Evolutionary conservation across 768 basidiomycete genomes (phyloP), one percentile per base, ranked within the genome.

Genomic region (Phaeotremella fagi): DNA sequence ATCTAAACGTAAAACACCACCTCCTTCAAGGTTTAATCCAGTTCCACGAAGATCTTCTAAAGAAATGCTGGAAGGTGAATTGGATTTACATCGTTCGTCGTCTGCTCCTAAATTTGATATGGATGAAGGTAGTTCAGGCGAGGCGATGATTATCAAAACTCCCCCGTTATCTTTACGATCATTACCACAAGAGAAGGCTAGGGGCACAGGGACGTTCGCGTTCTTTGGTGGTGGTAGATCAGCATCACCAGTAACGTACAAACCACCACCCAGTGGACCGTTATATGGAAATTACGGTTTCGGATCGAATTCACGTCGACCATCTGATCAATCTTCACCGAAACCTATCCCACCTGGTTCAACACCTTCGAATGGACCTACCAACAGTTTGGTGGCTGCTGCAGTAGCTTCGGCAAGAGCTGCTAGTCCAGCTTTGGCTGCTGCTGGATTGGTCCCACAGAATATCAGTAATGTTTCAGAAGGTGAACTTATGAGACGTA

Each of bases 321-420:
- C 38, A 6, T 41, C 38, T 7, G 9, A 12, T 6, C 12, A 41
- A 23, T n/a, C n/a, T n/a, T n/a, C n/a, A n/a, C n/a, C n/a, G n/a
- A n/a, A n/a, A n/a, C n/a, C n/a, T n/a, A n/a, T n/a, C n/a, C n/a
- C n/a, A n/a, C n/a, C n/a, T n/a, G n/a, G n/a, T n/a, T n/a, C n/a
- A n/a, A 5, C 22, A 22, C 15, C 18, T 28, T 3, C 23, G 12
- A 26, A 44, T 31, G 31, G 52, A 45, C 41, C 53, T 0, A 68
- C 59, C 12, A 68, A 55, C 33, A 45, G 46, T 15, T 55, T 64
- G 18, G 79, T 74, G 75, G 77, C 80, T 14, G 84, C 85, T 16
- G 82, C 84, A 58, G 83, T 82, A 36, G 88, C 87, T 52, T 80
- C 81, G n/a, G 87, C 89, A 73, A 80, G 78, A 18, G 87, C 68